These are phyloP conservation scores for Nemania bipapillata DNA, from an alignment of 2,329 filamentous ascomycete genomes.

Conservation along the genomic window DNA sequence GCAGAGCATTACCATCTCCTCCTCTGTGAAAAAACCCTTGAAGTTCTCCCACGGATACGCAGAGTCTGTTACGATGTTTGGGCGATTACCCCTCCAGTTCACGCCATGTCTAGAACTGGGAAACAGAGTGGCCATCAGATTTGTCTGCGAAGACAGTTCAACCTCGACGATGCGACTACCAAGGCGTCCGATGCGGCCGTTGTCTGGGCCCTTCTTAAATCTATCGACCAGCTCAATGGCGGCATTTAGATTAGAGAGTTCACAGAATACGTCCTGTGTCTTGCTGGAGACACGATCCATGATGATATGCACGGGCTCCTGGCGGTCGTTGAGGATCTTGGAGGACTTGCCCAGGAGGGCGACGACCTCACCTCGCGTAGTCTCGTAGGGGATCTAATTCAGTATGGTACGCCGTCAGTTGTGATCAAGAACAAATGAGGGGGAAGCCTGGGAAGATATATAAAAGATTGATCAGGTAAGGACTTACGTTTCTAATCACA, in stretches of 20 bases:
- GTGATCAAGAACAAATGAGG: not conserved
- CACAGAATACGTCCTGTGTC: conserved; percentile 60
- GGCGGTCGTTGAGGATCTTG: conserved; percentile 54
- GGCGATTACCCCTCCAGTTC: conserved; percentile 63
- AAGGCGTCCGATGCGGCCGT: conserved; percentile 59
- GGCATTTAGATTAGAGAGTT: conserved; percentile 60
- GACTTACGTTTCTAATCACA: conserved; percentile 63
- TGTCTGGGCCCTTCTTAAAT: conserved; percentile 40
- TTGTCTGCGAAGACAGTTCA: conserved; percentile 65
- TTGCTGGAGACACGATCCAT: conserved; percentile 61
- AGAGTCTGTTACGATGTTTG: conserved; percentile 52
- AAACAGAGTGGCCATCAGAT: conserved; percentile 71
- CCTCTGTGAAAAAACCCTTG: conserved; percentile 68
- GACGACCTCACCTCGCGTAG: conserved; percentile 56
- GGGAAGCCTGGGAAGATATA: not conserved
- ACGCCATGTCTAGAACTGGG: conserved; percentile 65
- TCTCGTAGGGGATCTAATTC: conserved; percentile 57
- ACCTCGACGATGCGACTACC: conserved; percentile 69
- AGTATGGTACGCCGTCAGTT: conserved; percentile 9
- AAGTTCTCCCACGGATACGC: conserved; percentile 64
- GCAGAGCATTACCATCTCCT: conserved; percentile 72
- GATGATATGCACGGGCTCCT: conserved; percentile 60
- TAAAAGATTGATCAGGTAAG: not conserved
- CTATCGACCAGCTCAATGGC: conserved; percentile 54
- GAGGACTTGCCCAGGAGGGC: conserved; percentile 59